Percentiles rank a stretch among this genome's conserved stretches.
Conservation (phyloP, 2,329 filamentous ascomycete genomes). For the Nemania abortiva region DNA sequence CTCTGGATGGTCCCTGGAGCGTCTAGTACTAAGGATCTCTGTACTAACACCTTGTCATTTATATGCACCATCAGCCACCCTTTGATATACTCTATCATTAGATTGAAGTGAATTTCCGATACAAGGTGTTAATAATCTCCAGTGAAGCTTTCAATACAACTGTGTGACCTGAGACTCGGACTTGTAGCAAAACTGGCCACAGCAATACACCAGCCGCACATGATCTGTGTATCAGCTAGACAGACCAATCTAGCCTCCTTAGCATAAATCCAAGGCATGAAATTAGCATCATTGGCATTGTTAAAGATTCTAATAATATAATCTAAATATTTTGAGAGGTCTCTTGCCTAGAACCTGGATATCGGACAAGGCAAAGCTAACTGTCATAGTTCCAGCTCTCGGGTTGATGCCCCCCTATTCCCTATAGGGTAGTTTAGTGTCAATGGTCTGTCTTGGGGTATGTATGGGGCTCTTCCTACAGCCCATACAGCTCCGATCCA, state of each 20-base stretch:
- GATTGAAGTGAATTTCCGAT: too few relatives aligned
- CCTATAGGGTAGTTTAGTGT: background rate
- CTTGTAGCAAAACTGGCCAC: background rate
- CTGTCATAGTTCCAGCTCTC: background rate
- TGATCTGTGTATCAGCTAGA: background rate
- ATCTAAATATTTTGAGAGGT: background rate
- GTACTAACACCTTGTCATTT: too few relatives aligned
- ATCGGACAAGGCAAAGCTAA: background rate
- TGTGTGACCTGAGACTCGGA: background rate
- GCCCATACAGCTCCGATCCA: background rate
- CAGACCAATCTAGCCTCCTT: background rate
- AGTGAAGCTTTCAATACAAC: background rate
- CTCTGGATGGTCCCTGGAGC: too few relatives aligned
- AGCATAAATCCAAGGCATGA: background rate
- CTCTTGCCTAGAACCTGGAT: background rate
- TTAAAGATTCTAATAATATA: background rate
- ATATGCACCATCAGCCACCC: too few relatives aligned
- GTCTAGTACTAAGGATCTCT: too few relatives aligned
- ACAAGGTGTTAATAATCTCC: too few relatives aligned
- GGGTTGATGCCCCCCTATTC: background rate
- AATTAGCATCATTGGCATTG: background rate
- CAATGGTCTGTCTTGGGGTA: background rate
- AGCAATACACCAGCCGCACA: background rate
- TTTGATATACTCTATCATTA: too few relatives aligned
- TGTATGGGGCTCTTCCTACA: background rate